Base-by-base conservation (phyloP, 768 basidiomycete genomes). In the Phylloporus sp. region DNA sequence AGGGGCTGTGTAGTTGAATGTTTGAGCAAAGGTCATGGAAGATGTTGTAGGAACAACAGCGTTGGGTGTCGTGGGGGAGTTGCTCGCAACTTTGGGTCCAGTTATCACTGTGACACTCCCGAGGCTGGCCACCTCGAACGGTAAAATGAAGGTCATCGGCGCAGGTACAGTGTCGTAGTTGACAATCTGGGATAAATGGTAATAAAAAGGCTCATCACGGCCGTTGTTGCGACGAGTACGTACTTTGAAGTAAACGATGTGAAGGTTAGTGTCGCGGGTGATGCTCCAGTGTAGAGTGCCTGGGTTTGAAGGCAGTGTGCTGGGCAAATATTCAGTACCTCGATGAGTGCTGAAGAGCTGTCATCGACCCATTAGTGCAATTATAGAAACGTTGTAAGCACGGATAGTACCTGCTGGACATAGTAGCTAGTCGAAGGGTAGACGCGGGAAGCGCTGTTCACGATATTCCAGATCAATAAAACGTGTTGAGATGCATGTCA, bases 281-380 rank as follows among this genome's bases (percentile, higher is more conserved):
- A 86, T 77, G 54, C 82, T 84, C 85, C 85, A 88, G 65, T 80
- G 76, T 2, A 83, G 61, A 1, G 80, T 79, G 10, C 80, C 81
- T 4, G 55, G 61, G 1, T 56, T 45, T 29, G 50, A 66, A 0
- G 84, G 84, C 0, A 84, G 72, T 0, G 82, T 85, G 61, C 80
- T 85, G 3, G 84, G 80, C 1, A 86, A 61, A 58, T 84, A 86
- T 57, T 77, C 75, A 36, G 83, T 80, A 6, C 85, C 85, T 35
- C 77, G 69, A 62, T 85, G 82, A 16, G 74, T 54, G 49, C 81
- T 80, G 71, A 86, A 86, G 31, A 87, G 72, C 84, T 86, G 54
- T 22, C 11, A 2, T 26, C 20, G 2, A 15, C 23, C 12, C 0
- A 31, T 64, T 13, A 59, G 31, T 22, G 15, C 22, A 13, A 12